A percentile compares a stretch with the other conserved stretches of the same genome.
Evolutionary conservation across 306 rosid genomes (phyloP).

Genomic region (Chamaecrista fasciculata): DNA sequence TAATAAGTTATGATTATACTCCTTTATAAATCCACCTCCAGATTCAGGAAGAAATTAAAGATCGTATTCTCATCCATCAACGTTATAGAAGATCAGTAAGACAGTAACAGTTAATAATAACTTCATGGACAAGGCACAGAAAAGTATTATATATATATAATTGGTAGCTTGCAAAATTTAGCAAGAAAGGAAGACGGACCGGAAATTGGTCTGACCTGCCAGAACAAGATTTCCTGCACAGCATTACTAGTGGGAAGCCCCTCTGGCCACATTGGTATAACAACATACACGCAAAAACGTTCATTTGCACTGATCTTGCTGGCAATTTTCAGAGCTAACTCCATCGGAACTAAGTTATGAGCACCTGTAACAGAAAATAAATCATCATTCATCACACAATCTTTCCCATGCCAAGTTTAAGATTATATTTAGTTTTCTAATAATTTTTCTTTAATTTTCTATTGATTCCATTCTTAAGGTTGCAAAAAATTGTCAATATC

Average conservation of each 20-base stretch:
- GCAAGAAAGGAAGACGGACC: not conserved
- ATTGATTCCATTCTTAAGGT: too few species aligned
- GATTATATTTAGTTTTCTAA: too few species aligned
- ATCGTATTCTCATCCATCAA: constrained; percentile 5
- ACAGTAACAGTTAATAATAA: not conserved
- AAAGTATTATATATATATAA: constrained; percentile 1
- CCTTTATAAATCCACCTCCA: not conserved
- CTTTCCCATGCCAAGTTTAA: not conserved
- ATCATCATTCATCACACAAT: not conserved
- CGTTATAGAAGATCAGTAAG: not conserved
- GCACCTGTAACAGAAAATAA: constrained; percentile 49
- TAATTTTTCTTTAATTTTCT: too few species aligned
- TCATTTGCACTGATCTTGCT: constrained; percentile 55
- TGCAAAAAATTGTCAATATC: too few species aligned
- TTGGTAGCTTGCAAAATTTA: not conserved
- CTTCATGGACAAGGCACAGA: not conserved
- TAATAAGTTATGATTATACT: not conserved
- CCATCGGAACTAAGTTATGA: constrained; percentile 67
- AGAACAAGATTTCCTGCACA: constrained; percentile 72
- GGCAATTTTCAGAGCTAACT: constrained; percentile 62
- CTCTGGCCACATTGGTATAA: constrained; percentile 87
- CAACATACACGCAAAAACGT: constrained; percentile 57
- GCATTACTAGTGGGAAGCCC: constrained; percentile 67
- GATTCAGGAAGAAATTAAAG: not conserved
- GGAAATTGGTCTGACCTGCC: constrained; percentile 55